Evolutionary conservation across 225 moss, liverwort and hornwort species (phyloP).

Genomic region (Physcomitrellopsis africana): DNA sequence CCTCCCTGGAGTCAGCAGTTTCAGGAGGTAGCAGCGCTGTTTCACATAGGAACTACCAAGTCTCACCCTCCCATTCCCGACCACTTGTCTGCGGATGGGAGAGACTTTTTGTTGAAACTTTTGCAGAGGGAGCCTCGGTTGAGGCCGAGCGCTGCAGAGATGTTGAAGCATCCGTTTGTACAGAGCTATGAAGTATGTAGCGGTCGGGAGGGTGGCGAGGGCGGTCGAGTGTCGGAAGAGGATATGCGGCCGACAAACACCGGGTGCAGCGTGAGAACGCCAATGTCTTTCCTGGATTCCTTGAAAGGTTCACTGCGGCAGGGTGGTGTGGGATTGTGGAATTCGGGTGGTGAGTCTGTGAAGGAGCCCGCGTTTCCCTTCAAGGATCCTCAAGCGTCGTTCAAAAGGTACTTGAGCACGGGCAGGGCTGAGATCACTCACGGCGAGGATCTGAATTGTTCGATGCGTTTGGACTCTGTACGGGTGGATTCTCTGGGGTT

Average conservation of each 20-base stretch:
- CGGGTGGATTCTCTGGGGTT: constrained; percentile 52
- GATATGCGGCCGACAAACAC: constrained; percentile 47
- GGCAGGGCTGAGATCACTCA: constrained; percentile 43
- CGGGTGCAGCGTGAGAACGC: constrained; percentile 44
- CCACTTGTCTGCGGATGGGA: constrained; percentile 74
- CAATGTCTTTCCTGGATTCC: constrained; percentile 48
- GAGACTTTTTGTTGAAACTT: constrained; percentile 80
- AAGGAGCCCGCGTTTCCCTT: constrained; percentile 51
- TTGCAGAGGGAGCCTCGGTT: constrained; percentile 88
- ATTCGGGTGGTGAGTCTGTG: constrained; percentile 38
- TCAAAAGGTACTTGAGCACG: constrained; percentile 45
- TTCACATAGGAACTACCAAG: constrained; percentile 95
- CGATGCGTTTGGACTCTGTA: constrained; percentile 64
- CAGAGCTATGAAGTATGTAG: constrained; percentile 47
- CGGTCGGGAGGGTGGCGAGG: constrained; percentile 49
- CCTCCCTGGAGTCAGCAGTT: constrained; percentile 82
- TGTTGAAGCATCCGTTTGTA: constrained; percentile 74
- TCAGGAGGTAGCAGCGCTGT: constrained; percentile 94
- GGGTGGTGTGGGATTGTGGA: constrained; percentile 41
- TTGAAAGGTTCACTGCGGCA: constrained; percentile 37
- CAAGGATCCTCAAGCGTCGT: constrained; percentile 58
- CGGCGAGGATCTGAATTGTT: constrained; percentile 67
- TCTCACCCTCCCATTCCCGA: constrained; percentile 96
- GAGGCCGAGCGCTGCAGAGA: constrained; percentile 83
- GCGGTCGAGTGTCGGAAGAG: constrained; percentile 53